phyloP scores from a whole-genome alignment of 2,329 filamentous ascomycete genomes.

The Ceratocystis huliohia region DNA sequence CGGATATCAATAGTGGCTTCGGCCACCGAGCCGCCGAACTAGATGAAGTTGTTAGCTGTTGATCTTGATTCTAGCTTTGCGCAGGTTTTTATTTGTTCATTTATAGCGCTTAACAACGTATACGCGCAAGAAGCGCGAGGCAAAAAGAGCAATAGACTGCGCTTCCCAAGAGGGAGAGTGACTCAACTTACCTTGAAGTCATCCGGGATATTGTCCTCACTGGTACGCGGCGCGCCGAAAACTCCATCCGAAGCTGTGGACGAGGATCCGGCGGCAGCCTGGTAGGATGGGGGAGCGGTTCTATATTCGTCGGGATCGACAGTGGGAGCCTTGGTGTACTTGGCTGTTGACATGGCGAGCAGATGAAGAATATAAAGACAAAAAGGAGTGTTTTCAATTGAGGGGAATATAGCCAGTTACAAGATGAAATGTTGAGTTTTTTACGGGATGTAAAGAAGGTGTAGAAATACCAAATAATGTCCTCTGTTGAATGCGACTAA shows the following conservation, averaged over 20 bases:
- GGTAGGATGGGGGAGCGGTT: constrained; percentile 74
- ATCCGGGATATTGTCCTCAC: constrained; percentile 85
- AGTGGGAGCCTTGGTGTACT: constrained; percentile 72
- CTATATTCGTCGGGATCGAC: constrained; percentile 76
- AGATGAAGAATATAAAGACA: not conserved
- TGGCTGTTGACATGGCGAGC: constrained; percentile 55
- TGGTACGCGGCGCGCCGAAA: constrained; percentile 56
- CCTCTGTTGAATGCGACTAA: not conserved
- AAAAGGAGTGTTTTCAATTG: not conserved
- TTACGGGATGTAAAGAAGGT: not conserved
- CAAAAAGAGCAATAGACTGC: not conserved
- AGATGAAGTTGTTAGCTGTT: constrained; percentile 14
- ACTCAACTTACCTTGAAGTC: constrained; percentile 67
- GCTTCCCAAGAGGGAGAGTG: not conserved
- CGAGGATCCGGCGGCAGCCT: constrained; percentile 36
- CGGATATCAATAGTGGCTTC: constrained; percentile 92
- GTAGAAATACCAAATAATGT: not conserved
- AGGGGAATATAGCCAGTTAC: not conserved
- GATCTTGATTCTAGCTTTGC: not conserved
- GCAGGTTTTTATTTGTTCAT: not conserved
- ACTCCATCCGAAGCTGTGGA: constrained; percentile 42
- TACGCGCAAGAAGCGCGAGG: not conserved
- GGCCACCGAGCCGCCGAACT: constrained; percentile 86
- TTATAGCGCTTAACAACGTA: not conserved
- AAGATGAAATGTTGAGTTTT: not conserved